Evolutionary conservation across 2,329 filamentous ascomycete genomes (phyloP).

Genomic region (Kalmusia sp.): DNA sequence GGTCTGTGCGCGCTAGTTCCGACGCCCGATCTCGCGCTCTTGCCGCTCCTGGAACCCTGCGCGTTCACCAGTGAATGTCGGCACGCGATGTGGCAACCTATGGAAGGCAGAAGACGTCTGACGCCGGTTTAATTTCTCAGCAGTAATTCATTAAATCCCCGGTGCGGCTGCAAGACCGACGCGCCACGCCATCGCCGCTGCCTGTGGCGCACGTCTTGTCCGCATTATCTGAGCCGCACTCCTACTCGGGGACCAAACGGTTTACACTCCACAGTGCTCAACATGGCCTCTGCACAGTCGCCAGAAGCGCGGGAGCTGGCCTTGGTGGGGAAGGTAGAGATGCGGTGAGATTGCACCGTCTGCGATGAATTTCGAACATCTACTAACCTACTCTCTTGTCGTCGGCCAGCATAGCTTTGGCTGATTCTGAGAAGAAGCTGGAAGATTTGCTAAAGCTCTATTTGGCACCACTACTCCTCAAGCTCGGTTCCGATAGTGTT

Average conservation of each 20-base stretch:
- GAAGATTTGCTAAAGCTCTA: constrained; percentile 79
- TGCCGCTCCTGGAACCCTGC: constrained; percentile 27
- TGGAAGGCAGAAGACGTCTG: constrained; percentile 26
- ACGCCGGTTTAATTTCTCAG: constrained; percentile 15
- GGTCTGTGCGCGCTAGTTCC: constrained; percentile 3
- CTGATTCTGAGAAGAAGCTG: constrained; percentile 84
- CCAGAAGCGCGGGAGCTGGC: constrained; percentile 76
- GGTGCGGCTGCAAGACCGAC: background rate
- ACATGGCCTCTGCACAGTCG: constrained; percentile 40
- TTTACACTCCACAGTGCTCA: constrained; percentile 14
- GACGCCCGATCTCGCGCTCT: constrained; percentile 12
- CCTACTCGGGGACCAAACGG: constrained; percentile 1
- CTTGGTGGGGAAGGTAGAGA: constrained; percentile 84
- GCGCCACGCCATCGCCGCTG: constrained; percentile 25
- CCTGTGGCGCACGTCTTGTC: constrained; percentile 24
- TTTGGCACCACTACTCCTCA: constrained; percentile 81
- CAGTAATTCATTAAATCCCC: background rate
- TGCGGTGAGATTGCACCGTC: constrained; percentile 60
- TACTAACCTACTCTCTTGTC: background rate
- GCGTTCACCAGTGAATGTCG: constrained; percentile 27
- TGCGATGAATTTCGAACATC: background rate
- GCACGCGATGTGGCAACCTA: constrained; percentile 29
- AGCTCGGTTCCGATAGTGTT: constrained; percentile 80
- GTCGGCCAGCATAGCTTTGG: constrained; percentile 64
- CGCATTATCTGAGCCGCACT: background rate